A percentile compares a stretch with the other conserved stretches of the same genome.
Conservation (phyloP, 2,329 filamentous ascomycete genomes). For the Blumeria hordei region DNA sequence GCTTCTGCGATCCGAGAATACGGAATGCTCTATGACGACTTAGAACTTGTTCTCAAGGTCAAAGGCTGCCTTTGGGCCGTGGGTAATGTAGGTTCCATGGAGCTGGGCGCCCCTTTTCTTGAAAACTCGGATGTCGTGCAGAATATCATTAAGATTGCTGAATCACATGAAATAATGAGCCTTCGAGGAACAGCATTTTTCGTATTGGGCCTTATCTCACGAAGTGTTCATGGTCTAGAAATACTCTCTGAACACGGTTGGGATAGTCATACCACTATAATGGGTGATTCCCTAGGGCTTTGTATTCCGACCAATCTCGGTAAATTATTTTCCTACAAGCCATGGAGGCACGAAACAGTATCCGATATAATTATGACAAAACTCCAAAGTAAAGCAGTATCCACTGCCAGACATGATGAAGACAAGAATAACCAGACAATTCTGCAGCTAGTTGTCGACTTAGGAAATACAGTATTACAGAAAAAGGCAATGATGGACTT, state of each 20-base stretch:
- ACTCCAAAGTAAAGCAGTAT: slow-evolving; percentile 22
- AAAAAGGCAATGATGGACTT: slow-evolving; percentile 70
- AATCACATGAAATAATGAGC: slow-evolving; percentile 71
- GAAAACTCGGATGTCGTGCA: slow-evolving; percentile 75
- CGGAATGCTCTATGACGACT: slow-evolving; percentile 62
- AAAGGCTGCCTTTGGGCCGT: slow-evolving; percentile 96
- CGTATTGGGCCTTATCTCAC: slow-evolving; percentile 73
- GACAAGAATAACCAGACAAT: slow-evolving; percentile 47
- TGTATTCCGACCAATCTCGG: slow-evolving; percentile 62
- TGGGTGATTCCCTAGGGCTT: slow-evolving; percentile 65
- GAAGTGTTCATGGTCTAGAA: slow-evolving; percentile 76
- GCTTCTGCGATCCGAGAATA: slow-evolving; percentile 69
- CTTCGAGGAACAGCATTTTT: slow-evolving; percentile 92
- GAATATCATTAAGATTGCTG: slow-evolving; percentile 70
- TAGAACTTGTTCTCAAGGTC: slow-evolving; percentile 71
- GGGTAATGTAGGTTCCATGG: slow-evolving; percentile 95
- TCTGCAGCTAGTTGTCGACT: slow-evolving; percentile 59
- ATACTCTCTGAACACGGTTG: slow-evolving; percentile 77
- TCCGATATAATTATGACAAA: slow-evolving; percentile 17
- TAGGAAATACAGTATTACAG: slow-evolving; percentile 82
- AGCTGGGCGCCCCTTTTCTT: slow-evolving; percentile 80
- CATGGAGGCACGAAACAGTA: slow-evolving; percentile 23
- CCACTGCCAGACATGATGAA: slow-evolving; percentile 26
- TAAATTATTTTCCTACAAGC: slow-evolving; percentile 49
- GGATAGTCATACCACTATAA: slow-evolving; percentile 69